A percentile compares a stretch with the other conserved stretches of the same genome.
Conservation (phyloP, 164 flowering plant genomes). For the Dillenia turbinata region DNA sequence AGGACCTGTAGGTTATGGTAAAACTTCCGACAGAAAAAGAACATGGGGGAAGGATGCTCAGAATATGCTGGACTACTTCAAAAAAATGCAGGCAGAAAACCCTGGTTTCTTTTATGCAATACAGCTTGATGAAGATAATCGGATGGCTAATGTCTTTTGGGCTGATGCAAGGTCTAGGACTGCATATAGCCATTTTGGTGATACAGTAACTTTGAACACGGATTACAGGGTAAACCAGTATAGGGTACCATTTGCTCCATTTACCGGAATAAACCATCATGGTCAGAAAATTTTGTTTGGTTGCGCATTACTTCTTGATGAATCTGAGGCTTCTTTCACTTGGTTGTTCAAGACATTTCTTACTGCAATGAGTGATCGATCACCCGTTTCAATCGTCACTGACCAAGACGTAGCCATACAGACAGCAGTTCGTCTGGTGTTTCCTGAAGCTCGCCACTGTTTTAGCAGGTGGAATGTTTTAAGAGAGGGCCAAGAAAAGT, state of each 20-base stretch:
- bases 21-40: slow-evolving; percentile 32
- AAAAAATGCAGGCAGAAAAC: slow-evolving; percentile 61
- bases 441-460: slow-evolving; percentile 54
- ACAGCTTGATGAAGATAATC: slow-evolving; percentile 56
- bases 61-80: slow-evolving; percentile 56
- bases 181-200: slow-evolving; percentile 61
- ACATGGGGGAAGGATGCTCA: slow-evolving; percentile 67
- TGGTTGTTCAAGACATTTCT: slow-evolving; percentile 68
- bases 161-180: slow-evolving; percentile 61
- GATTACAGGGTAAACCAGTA: slow-evolving; percentile 39
- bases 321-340: slow-evolving; percentile 53
- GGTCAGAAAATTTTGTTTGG: slow-evolving; percentile 59
- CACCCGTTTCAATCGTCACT: slow-evolving; percentile 47
- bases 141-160: slow-evolving; percentile 60
- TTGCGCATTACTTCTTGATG: slow-evolving; percentile 59
- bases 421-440: slow-evolving; percentile 44
- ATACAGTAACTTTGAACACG: slow-evolving; percentile 52
- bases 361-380: slow-evolving; percentile 52
- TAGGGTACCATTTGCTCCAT: slow-evolving; percentile 61
- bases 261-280: slow-evolving; percentile 64
- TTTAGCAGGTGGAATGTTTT: slow-evolving; percentile 61
- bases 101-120: slow-evolving; percentile 65
- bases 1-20: slow-evolving; percentile 24
- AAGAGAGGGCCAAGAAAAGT: slow-evolving; percentile 54
- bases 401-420: slow-evolving; percentile 51